These are phyloP conservation scores for Talaromyces sp. DNA, from an alignment of 2,329 filamentous ascomycete species.

Conservation along the genomic window DNA sequence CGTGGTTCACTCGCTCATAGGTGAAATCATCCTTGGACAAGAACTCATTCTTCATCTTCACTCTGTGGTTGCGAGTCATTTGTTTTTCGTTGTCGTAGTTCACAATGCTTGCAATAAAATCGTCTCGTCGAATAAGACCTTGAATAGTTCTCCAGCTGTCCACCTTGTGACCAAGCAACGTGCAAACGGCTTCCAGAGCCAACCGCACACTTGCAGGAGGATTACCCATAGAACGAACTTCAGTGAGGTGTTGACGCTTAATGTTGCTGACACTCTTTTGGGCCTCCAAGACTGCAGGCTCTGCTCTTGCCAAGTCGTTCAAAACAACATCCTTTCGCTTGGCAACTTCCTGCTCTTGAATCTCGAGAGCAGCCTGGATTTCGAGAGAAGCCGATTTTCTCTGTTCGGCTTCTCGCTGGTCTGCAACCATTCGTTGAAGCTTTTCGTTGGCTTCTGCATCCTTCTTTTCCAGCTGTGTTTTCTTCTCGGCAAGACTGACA, in stretches of 20 bases:
- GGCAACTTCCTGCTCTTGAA: slow-evolving; percentile 84
- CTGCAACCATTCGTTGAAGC: slow-evolving; percentile 91
- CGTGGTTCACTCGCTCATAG: slow-evolving; percentile 91
- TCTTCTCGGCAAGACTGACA: slow-evolving; percentile 88
- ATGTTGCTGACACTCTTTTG: slow-evolving; percentile 98
- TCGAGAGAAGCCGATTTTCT: slow-evolving; percentile 82
- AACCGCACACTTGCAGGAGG: slow-evolving; percentile 87
- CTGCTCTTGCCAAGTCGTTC: slow-evolving; percentile 80
- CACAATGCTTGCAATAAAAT: slow-evolving; percentile 97
- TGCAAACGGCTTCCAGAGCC: slow-evolving; percentile 93
- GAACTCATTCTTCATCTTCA: slow-evolving; percentile 90
- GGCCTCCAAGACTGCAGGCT: slow-evolving; percentile 87
- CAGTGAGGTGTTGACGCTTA: slow-evolving; percentile 92
- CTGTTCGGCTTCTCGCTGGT: slow-evolving; percentile 91
- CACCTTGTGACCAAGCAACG: slow-evolving; percentile 83
- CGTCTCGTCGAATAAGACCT: slow-evolving; percentile 80
- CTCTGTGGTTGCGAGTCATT: slow-evolving; percentile 78
- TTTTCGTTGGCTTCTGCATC: slow-evolving; percentile 96
- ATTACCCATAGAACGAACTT: slow-evolving; percentile 94
- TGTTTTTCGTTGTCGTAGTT: slow-evolving; percentile 93
- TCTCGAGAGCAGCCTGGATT: slow-evolving; percentile 79
- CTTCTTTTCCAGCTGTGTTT: slow-evolving; percentile 86
- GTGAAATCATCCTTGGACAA: slow-evolving; percentile 92
- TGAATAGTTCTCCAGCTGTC: slow-evolving; percentile 90
- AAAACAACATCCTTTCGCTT: slow-evolving; percentile 77